Evolutionary conservation across 1,284 basidiomycete genomes (phyloP).

Genomic region (Entoloma clypeatum): DNA sequence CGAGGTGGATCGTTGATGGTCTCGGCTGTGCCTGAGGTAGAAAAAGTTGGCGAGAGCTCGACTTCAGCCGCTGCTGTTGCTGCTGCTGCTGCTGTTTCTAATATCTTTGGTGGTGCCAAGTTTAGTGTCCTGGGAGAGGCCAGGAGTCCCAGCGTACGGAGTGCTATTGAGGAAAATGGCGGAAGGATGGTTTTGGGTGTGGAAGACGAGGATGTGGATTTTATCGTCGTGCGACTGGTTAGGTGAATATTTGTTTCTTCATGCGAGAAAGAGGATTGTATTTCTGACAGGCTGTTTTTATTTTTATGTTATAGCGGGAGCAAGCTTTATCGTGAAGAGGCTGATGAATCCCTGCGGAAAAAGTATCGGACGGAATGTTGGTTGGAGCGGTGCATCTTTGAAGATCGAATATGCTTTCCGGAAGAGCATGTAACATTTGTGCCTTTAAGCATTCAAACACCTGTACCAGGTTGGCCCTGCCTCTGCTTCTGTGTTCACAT

Average conservation of each 20-base stretch:
- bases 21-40: slow-evolving; percentile 6
- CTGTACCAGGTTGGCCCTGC: slow-evolving; percentile 45
- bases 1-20: slow-evolving; percentile 16
- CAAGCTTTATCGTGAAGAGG: slow-evolving; percentile 52
- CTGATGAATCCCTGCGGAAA: slow-evolving; percentile 36
- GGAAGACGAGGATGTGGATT: slow-evolving; percentile 53
- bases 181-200: slow-evolving; percentile 45
- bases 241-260: slow-evolving; percentile 42
- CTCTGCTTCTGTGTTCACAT: background rate
- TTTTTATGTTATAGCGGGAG: slow-evolving; percentile 46
- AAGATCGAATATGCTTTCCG: slow-evolving; percentile 55
- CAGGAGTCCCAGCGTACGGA: slow-evolving; percentile 46
- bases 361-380: slow-evolving; percentile 80
- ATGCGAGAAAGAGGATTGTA: no score
- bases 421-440: slow-evolving; percentile 61
- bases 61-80: slow-evolving; percentile 21
- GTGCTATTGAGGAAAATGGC: slow-evolving; percentile 55
- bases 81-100: slow-evolving; percentile 20
- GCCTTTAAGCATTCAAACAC: slow-evolving; percentile 52
- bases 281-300: slow-evolving; percentile 6
- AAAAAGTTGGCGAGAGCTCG: slow-evolving; percentile 21
- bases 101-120: slow-evolving; percentile 48
- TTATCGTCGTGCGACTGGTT: slow-evolving; percentile 64
- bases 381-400: slow-evolving; percentile 72
- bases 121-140: slow-evolving; percentile 67